Base-by-base conservation (phyloP, 2,329 filamentous ascomycete species). In the Microdochium bolleyi region DNA sequence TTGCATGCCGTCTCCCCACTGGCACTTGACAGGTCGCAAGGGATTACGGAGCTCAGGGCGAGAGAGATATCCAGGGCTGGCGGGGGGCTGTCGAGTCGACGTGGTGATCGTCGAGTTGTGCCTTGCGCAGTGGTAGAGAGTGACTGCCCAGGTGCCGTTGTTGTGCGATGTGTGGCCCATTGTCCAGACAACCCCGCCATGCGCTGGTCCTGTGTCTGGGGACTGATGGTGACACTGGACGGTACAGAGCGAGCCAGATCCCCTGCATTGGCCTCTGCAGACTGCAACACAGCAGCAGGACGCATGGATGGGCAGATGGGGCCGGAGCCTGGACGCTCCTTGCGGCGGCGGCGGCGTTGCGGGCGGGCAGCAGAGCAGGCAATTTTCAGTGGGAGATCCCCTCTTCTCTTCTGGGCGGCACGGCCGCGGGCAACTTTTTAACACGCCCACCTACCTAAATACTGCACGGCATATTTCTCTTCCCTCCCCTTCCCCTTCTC, bases 401-500 rank as follows among this genome's bases (percentile, higher is more conserved):
- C 49, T 41, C 49, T 51, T 41, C 49, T 41, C 24, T 46, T 19
- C 41, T 46, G 41, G 41, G 41, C 41, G 41, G 41, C 21, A 10
- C 11, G 27, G 27, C 27, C 14, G 41, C 41, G 41, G 41, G 41
- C 41, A 56, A 56, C 54, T 52, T 50, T 54, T 54, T 22, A 21
- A 3, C 41, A 46, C 21, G 41, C 41, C 41, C 41, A 46, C 41
- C 19, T 46, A 46, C 41, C 41, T 46, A 46, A 46, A 46, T 51
- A 51, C 37, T 50, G 48, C 49, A 54, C 46, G 22, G 21, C 44
- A 44, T 49, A 44, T 51, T 52, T 53, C 53, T 53, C 53, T 54
- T 58, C 53, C 56, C 59, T 62, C 62, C 60, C 58, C 51, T 56
- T 57, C 57, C 57, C 56, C 56, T 56, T 55, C 56, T 54, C 48